Percentiles rank a stretch among this genome's conserved stretches.
Conservation (phyloP, 2,329 filamentous ascomycete species). For the Neonectria punicea region DNA sequence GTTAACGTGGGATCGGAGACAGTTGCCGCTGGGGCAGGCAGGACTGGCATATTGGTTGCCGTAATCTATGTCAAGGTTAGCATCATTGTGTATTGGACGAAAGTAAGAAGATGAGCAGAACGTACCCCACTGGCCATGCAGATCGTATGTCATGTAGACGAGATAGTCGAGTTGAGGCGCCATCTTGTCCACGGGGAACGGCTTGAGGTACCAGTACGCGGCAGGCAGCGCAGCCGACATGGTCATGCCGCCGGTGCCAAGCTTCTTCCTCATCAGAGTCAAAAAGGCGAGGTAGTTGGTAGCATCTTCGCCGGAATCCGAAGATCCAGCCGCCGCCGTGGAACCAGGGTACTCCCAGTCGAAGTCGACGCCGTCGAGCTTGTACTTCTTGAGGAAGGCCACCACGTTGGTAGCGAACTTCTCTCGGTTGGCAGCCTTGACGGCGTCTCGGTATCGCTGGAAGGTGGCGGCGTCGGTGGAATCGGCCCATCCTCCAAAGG, state of each 20-base stretch:
- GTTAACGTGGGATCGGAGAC: constrained; percentile 53
- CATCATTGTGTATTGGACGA: not conserved
- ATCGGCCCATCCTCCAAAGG: constrained; percentile 51
- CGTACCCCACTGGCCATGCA: constrained; percentile 49
- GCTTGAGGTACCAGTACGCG: constrained; percentile 53
- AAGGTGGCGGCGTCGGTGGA: constrained; percentile 41
- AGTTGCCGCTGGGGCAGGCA: constrained; percentile 44
- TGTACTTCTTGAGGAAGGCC: constrained; percentile 52
- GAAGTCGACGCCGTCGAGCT: constrained; percentile 56
- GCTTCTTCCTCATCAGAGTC: constrained; percentile 40
- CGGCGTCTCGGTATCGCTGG: constrained; percentile 44
- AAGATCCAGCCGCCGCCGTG: constrained; percentile 45
- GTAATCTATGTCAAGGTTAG: constrained; percentile 33
- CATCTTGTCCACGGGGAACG: constrained; percentile 49
- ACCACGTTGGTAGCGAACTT: constrained; percentile 50
- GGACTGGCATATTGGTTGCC: constrained; percentile 40
- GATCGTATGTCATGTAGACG: constrained; percentile 52
- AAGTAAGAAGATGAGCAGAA: constrained; percentile 3
- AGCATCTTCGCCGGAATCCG: constrained; percentile 47
- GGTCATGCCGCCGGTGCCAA: constrained; percentile 44
- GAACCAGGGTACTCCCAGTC: constrained; percentile 60
- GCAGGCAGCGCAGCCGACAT: constrained; percentile 52
- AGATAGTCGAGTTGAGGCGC: constrained; percentile 48
- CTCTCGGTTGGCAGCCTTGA: constrained; percentile 48
- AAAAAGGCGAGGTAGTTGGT: constrained; percentile 50